Base-by-base conservation (phyloP, 1,139 yeast species). In the Taiozyma sp. region DNA sequence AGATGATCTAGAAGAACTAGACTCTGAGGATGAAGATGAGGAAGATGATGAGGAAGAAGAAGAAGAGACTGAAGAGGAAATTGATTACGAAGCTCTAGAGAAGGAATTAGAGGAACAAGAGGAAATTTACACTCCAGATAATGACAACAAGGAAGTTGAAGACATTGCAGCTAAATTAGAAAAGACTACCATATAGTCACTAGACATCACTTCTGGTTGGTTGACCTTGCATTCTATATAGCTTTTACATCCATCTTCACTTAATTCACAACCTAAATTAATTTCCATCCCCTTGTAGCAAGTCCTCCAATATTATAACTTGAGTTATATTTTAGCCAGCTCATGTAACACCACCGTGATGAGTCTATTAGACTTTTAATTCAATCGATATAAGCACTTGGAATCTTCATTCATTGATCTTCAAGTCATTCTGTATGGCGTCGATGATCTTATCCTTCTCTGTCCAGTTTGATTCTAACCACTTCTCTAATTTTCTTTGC, bases 1-100 rank as follows among this genome's bases (percentile, higher is more conserved):
- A 54, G 98, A 93, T 62, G 99, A 93, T 62, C 80, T 95, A 73
- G 99, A 93, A 71, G 97, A 90, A 66, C 76, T 83, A 47, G 91
- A 88, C 59, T 84, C 89, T 54, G 97, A 87, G 55, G 93, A 84
- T 7, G 87, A 79, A 14, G 91, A 82, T 14, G 87, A 81, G 7
- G 87, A 77, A 16, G 83, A 72, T 24, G 84, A 79, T 48, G 75
- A 73, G 44, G 84, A 74, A 49, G 76, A 74, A 47, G 81, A 79
- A 48, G 76, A 80, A 56, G 83, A 83, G 57, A 74, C 84, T 58
- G 70, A 70, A 13, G 72, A 70, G 48, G 64, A 68, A 47, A 59
- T 51, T n/a, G 53, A 51, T 44, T 51, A 43, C 40, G 46, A 51
- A 22, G 53, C 53, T 49, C 74, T 87, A 57, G 95, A 87, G 62